Evolutionary conservation across 2,329 filamentous ascomycete genomes (phyloP), one percentile per base, ranked within the genome.

Genomic region (Dissoconium aciculare): DNA sequence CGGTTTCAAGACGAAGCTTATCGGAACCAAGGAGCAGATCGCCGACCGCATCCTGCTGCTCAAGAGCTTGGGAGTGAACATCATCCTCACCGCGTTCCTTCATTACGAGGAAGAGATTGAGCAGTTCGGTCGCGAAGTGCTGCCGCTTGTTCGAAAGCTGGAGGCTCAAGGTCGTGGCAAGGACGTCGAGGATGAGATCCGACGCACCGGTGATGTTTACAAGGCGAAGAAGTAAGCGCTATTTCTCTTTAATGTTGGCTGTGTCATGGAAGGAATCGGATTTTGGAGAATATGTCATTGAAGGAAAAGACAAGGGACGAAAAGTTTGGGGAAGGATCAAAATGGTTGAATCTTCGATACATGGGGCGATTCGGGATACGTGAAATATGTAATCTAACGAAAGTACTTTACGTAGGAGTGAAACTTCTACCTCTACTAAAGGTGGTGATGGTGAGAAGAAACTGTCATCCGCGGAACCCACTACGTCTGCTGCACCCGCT

Each of bases 1-100:
- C 42, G 64, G 64, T 2, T 69, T 68, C 49, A 67, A 67, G 51
- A 66, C 64, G 3, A 67, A 66, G 46, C 43, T 67, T 15, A 65
- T 67, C 26, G 63, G 64, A 1, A 66, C 64, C 0, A 62, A 59
- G 37, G 59, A 64, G 43, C 62, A 66, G 44, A 61, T 67, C 28
- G 62, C 60, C 0, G 62, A 67, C 37, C 47, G 64, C 4, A 63
- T 67, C 21, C 37, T 66, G 21, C 36, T 67, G 39, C 41, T 66
- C 32, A 59, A 67, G 56, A 56, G 55, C 39, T 35, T 66, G 35
- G 50, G 57, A 1, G 50, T 60, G 10, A 49, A 60, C 36, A 52
- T 68, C 28, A 41, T 60, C 32, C 34, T 69, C 36, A 56, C 58
- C 1, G 64, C 62, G 0, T 65, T 66, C 39, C 43, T 67, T 41